A percentile compares a stretch with the other conserved stretches of the same genome.
phyloP scores from a whole-genome alignment of 331 rosid genomes.

The Acacia pycnantha region DNA sequence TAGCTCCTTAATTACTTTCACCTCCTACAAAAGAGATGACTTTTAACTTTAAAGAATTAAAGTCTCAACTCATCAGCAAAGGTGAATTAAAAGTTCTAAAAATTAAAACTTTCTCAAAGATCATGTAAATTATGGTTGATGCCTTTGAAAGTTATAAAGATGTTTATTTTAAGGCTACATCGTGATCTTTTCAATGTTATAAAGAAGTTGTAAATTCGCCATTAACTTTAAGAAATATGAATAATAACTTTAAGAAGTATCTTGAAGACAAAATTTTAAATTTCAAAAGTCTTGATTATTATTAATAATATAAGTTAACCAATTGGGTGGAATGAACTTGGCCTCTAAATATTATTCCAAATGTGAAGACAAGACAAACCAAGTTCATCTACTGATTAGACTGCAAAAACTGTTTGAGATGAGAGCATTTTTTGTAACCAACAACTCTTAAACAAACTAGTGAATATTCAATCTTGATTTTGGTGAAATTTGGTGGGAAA shows the following conservation, averaged over 20 bases:
- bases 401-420: not conserved
- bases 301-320: not conserved
- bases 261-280: not conserved
- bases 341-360: not conserved
- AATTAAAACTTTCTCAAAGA: not conserved
- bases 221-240: not conserved
- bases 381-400: constrained; percentile 31
- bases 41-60: not conserved
- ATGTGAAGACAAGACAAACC: constrained; percentile 15
- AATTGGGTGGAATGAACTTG: not conserved
- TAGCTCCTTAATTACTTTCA: not conserved
- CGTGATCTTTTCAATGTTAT: not conserved
- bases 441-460: constrained; percentile 27
- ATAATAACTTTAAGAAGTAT: not conserved
- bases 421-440: constrained; percentile 19
- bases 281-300: not conserved
- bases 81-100: not conserved
- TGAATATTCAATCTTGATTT: constrained; percentile 15
- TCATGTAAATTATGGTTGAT: not conserved
- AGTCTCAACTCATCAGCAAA: not conserved
- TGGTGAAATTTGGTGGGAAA: constrained; percentile 22
- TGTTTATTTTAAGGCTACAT: not conserved
- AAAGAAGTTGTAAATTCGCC: not conserved
- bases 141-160: not conserved
- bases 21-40: not conserved